Conservation (phyloP, 371 early-diverging fungal genomes). For the Actinomucor elegans region DNA sequence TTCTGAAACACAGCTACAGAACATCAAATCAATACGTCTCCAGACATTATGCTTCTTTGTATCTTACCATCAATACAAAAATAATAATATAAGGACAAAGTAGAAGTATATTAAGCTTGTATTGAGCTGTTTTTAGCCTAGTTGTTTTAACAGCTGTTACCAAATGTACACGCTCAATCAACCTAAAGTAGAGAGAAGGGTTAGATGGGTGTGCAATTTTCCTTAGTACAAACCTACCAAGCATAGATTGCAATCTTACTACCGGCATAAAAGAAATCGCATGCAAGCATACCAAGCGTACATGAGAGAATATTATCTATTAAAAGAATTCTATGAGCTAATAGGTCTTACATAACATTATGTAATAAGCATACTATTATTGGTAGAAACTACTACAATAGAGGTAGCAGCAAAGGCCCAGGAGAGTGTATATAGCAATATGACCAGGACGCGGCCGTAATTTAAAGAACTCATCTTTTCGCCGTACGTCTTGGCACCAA, state of each 20-base stretch:
- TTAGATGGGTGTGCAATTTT: neutral
- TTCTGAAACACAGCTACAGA: slow-evolving; percentile 24
- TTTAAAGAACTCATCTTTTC: slow-evolving; percentile 35
- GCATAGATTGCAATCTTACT: slow-evolving; percentile 49
- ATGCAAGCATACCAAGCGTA: slow-evolving; percentile 44
- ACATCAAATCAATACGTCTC: no score
- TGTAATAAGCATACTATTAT: slow-evolving; percentile 35
- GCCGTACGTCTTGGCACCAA: slow-evolving; percentile 41
- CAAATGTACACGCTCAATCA: slow-evolving; percentile 47
- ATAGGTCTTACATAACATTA: neutral
- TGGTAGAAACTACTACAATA: slow-evolving; percentile 42
- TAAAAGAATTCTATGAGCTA: neutral
- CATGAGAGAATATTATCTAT: slow-evolving; percentile 44
- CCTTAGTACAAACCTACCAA: slow-evolving; percentile 25
- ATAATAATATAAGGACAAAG: slow-evolving; percentile 47
- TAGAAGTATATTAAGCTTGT: slow-evolving; percentile 46
- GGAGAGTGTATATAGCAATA: slow-evolving; percentile 35
- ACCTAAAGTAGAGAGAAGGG: slow-evolving; percentile 17
- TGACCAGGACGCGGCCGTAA: slow-evolving; percentile 43
- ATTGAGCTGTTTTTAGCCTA: slow-evolving; percentile 40
- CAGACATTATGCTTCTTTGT: no score
- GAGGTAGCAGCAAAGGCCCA: slow-evolving; percentile 47
- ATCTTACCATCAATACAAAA: slow-evolving; percentile 43
- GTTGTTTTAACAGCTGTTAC: slow-evolving; percentile 47
- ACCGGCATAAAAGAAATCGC: slow-evolving; percentile 49